Evolutionary conservation across 331 rosid species (phyloP), one percentile per base, ranked within the genome.

Genomic region (Malus hybrid): DNA sequence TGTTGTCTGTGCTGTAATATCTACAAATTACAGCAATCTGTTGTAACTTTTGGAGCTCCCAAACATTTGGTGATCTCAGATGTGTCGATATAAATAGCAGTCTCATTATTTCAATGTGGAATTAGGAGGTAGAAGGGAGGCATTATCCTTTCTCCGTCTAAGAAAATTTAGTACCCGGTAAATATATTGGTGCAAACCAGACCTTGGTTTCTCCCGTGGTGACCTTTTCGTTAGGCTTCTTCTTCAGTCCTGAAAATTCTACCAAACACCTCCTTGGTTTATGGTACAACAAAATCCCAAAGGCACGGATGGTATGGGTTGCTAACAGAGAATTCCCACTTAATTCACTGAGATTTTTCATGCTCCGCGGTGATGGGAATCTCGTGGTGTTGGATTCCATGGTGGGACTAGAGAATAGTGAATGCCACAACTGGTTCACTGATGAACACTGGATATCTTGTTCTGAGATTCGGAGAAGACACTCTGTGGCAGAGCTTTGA

Each of bases 141-240:
- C 10, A 61, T 34, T 36, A 36, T 36, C 11, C 44, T 36, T 2
- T 36, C 44, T 8, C 44, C 3, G 13, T 42, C 42, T 63, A 19
- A 55, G 64, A 31, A 33, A 54, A 0, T 18, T 8, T 28, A 16
- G 28, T 10, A 50, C 29, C n/a, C 6, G 65, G 5, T 0, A 7
- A 59, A 70, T 52, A 24, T 78, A 54, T 91, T 66, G 69, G 83
- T 0, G 3, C 76, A 19, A 73, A 81, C 65, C 86, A 83, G 79
- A 86, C 88, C 32, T 71, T 87, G 13, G 14, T 69, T 34, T 91
- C 92, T 11, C 4, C 79, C 10, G 28, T 10, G 14, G 90, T 60
- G 1, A 54, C 20, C 71, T 91, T 85, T 28, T 81, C 66, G 66
- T 16, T 91, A 11, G 96, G 96, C 69, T 87, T 90, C 89, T 87